These are phyloP conservation scores for Rhizophlyctis rosea DNA, from an alignment of 192 early-diverging fungal species.

Conservation along the genomic window DNA sequence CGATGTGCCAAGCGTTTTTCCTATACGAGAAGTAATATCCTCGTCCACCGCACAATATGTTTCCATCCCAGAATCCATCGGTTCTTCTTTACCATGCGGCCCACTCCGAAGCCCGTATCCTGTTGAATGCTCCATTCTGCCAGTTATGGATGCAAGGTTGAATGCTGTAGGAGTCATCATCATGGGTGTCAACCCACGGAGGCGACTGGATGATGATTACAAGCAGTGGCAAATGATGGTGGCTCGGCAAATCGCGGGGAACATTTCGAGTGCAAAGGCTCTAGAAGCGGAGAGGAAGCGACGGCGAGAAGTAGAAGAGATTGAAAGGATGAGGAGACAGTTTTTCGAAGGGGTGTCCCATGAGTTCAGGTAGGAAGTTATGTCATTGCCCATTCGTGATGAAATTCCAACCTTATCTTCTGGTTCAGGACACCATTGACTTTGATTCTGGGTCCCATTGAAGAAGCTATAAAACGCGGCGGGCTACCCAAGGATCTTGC, in stretches of 20 bases:
- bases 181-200: constrained; percentile 7
- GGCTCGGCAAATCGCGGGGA: constrained; percentile 6
- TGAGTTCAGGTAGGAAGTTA: too few relatives aligned
- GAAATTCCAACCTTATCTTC: too few relatives aligned
- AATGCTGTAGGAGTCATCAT: constrained; percentile 8
- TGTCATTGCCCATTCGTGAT: too few relatives aligned
- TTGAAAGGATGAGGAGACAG: background rate
- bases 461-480: constrained; percentile 29
- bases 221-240: constrained; percentile 10
- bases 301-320: background rate
- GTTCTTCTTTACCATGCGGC: too few relatives aligned
- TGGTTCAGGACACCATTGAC: constrained; percentile 46
- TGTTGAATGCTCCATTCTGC: too few relatives aligned
- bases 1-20: too few relatives aligned
- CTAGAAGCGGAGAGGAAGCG: constrained; percentile 8
- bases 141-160: background rate
- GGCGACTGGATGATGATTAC: constrained; percentile 7
- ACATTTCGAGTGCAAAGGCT: constrained; percentile 1
- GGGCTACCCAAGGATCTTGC: constrained; percentile 20
- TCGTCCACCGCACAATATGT: too few relatives aligned
- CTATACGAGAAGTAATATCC: too few relatives aligned
- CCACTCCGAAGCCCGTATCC: too few relatives aligned
- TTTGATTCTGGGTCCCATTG: constrained; percentile 45
- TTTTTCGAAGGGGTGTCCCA: too few relatives aligned
- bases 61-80: too few relatives aligned